Evolutionary conservation across 805 yeast species (phyloP), one percentile per base, ranked within the genome.

Genomic region (Candida boleticola): DNA sequence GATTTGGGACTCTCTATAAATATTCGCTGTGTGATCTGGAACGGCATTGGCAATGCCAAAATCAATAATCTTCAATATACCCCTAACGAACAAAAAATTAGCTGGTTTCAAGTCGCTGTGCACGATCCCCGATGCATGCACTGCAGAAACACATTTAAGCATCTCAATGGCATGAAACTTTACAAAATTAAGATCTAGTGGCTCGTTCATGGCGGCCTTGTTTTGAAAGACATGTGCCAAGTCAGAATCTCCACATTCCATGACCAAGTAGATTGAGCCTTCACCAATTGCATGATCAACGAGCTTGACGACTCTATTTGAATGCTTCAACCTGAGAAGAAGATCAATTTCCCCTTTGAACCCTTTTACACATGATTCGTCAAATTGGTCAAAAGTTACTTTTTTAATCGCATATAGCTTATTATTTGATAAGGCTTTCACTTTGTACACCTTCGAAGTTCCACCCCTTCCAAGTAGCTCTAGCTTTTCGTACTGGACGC

Each of bases 221-320:
- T 73, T 76, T 32, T 80, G 76, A 37, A 92, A 70, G 6, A 90
- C 90, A 52, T 80, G 88, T 0, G 96, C 92, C 21, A 92, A 64
- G 60, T 92, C 97, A 40, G 86, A 77, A 47, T 92, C 96, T 17
- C 98, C 98, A 57, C 95, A 87, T 62, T 93, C 98, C 96, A 92
- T 88, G 2, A 89, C 85, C 47, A 92, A 66, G 54, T 76, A 73
- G 27, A 92, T 70, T 1, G 81, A 73, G 0, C 85, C 81, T 21
- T 76, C 79, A 3, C 73, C 71, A 49, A 89, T 69, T n/a, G 83
- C 80, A 60, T 84, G 79, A 54, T 89, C 96, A 27, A 85, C 64
- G 34, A 92, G 68, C 53, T 78, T 74, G 3, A 93, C 96, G 3
- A 92, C 97, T 39, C 97, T 67, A 26, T 77, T 76, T 4, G 63